phyloP scores from a whole-genome alignment of 2,329 filamentous ascomycete species.

The Hypoxylon rubiginosum region DNA sequence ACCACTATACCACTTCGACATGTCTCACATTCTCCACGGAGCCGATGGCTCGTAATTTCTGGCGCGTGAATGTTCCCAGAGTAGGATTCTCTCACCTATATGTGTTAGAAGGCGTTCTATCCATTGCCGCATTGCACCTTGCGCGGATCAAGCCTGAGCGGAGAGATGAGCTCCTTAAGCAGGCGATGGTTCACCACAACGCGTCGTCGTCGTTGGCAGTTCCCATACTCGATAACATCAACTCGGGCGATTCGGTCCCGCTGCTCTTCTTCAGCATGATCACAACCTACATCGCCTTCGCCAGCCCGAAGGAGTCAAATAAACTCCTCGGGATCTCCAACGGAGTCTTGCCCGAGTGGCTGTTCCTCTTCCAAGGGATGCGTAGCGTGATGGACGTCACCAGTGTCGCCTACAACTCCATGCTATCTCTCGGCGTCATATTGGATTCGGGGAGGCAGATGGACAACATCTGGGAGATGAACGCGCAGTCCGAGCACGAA shows the following conservation, averaged over 20 bases:
- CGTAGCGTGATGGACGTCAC: conserved; percentile 51
- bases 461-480: conserved; percentile 34
- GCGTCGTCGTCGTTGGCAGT: conserved; percentile 51
- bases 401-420: conserved; percentile 36
- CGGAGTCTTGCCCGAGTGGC: conserved; percentile 55
- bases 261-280: conserved; percentile 58
- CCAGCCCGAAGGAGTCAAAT: conserved; percentile 50
- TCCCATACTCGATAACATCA: conserved; percentile 52
- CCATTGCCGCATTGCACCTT: conserved; percentile 64
- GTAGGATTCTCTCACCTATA: conserved; percentile 61
- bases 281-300: conserved; percentile 55
- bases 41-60: conserved; percentile 59
- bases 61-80: conserved; percentile 62
- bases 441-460: conserved; percentile 47
- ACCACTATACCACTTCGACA: conserved; percentile 66
- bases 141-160: conserved; percentile 56
- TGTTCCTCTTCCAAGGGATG: conserved; percentile 54
- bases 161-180: conserved; percentile 56
- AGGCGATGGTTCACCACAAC: conserved; percentile 55
- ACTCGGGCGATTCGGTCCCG: conserved; percentile 51
- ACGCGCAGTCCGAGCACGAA: conserved; percentile 39
- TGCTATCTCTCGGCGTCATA: conserved; percentile 46
- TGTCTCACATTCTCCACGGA: conserved; percentile 61
- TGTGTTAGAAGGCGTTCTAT: conserved; percentile 63
- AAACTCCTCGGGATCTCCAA: conserved; percentile 55